A percentile compares a stretch with the other conserved stretches of the same genome.
phyloP scores from a whole-genome alignment of 1,139 yeast genomes.

The Saccharomyces hybrid region DNA sequence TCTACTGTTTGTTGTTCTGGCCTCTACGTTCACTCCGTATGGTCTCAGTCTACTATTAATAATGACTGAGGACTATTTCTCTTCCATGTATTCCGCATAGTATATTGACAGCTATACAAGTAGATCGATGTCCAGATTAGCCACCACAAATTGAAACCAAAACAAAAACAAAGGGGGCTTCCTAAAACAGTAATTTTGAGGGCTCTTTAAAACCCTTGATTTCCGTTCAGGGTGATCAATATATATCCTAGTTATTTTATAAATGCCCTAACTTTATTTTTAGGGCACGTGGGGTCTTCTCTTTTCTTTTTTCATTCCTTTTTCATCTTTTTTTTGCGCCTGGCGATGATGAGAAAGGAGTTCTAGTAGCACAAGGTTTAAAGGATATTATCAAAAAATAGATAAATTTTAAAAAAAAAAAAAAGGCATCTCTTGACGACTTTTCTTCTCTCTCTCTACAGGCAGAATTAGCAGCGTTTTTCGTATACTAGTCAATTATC shows the following conservation, averaged over 20 bases:
- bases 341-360: slow-evolving; percentile 1
- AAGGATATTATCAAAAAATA: not conserved
- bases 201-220: not conserved
- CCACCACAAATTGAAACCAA: not conserved
- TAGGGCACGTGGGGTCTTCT: not conserved
- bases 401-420: not conserved
- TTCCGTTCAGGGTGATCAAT: not conserved
- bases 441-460: not conserved
- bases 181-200: not conserved
- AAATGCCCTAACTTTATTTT: not conserved
- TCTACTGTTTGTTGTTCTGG: not conserved
- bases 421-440: not conserved
- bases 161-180: slow-evolving; percentile 1
- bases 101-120: not conserved
- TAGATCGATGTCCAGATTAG: not conserved
- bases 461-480: not conserved
- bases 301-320: not conserved
- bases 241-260: not conserved
- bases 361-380: not conserved
- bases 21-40: not conserved
- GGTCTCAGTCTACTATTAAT: not conserved
- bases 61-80: not conserved
- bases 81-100: not conserved
- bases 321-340: not conserved
- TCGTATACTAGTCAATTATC: not conserved